Evolutionary conservation across 202 grass and related monocot genomes (phyloP).

Genomic region (Bolboschoenoplectus hybrid): DNA sequence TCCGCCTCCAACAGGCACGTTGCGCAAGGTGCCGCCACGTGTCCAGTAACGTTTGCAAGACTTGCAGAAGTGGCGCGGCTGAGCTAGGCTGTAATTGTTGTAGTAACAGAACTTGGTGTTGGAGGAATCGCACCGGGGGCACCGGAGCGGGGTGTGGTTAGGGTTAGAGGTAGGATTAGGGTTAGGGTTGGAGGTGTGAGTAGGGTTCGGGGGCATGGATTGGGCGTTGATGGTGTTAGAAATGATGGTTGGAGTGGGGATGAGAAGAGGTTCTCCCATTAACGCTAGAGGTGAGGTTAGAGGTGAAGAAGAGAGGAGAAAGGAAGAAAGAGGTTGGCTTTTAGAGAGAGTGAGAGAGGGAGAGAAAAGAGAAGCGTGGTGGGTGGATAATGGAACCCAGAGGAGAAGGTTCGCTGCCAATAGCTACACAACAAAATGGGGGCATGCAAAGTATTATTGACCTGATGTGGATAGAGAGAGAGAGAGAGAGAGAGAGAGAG

Average conservation of each 20-base stretch:
- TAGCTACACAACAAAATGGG: conserved; percentile 55
- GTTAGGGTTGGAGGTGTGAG: not conserved
- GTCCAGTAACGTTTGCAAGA: conserved; percentile 64
- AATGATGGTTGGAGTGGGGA: conserved; percentile 25
- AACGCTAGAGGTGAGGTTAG: conserved; percentile 30
- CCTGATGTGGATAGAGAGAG: conserved; percentile 30
- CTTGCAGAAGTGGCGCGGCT: conserved; percentile 65
- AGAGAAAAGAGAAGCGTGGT: not conserved
- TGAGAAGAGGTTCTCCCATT: conserved; percentile 43
- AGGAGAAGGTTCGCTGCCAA: conserved; percentile 54
- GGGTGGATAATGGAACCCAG: conserved; percentile 53
- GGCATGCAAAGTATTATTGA: conserved; percentile 48
- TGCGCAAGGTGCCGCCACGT: conserved; percentile 55
- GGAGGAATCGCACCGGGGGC: conserved; percentile 52
- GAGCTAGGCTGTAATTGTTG: conserved; percentile 59
- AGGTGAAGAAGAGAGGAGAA: conserved; percentile 24
- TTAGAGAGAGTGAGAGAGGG: not conserved
- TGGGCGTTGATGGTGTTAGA: conserved; percentile 28
- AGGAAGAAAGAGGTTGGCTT: conserved; percentile 12
- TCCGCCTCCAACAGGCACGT: conserved; percentile 55
- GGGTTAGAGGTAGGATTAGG: conserved; percentile 23
- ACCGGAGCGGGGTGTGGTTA: conserved; percentile 38
- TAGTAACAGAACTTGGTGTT: conserved; percentile 67
- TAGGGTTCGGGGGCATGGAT: conserved; percentile 26
- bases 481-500: conserved; percentile 30